Percentiles rank a stretch among this genome's conserved stretches.
These are phyloP conservation scores for Neurospora sp. DNA, from an alignment of 495 filamentous ascomycete genomes.

Conservation along the genomic window DNA sequence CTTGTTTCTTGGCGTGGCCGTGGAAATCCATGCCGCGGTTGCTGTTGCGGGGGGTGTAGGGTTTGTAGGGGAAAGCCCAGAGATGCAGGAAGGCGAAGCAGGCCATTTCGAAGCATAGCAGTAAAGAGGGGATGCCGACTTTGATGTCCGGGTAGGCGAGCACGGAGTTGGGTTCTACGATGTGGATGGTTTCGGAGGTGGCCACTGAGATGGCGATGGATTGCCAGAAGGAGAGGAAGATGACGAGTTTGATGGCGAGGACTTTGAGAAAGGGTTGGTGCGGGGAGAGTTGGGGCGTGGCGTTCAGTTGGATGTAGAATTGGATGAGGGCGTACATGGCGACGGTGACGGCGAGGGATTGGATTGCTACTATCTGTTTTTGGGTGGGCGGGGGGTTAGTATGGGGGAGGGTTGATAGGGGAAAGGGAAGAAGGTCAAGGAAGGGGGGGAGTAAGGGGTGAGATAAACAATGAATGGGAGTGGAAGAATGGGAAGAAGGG, in stretches of 20 bases:
- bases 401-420: not conserved
- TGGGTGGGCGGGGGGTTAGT: not conserved
- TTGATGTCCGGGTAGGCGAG: constrained; percentile 67
- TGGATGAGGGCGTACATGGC: constrained; percentile 92
- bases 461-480: not conserved
- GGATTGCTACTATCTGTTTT: constrained; percentile 52
- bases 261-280: constrained; percentile 75
- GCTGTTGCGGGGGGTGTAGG: constrained; percentile 15
- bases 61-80: constrained; percentile 66
- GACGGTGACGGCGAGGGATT: constrained; percentile 64
- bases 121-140: constrained; percentile 66
- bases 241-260: constrained; percentile 82
- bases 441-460: not conserved
- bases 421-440: not conserved
- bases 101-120: constrained; percentile 84
- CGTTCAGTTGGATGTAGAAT: constrained; percentile 65
- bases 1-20: constrained; percentile 35
- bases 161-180: constrained; percentile 49
- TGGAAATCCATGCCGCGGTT: constrained; percentile 34
- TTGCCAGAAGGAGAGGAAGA: constrained; percentile 95
- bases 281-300: constrained; percentile 51
- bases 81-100: constrained; percentile 70
- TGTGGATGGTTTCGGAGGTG: constrained; percentile 44
- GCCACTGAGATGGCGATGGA: constrained; percentile 59
- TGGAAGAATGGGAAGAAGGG: not conserved